Base-by-base conservation (phyloP, 2,329 filamentous ascomycete genomes). In the Trichoderma breve region DNA sequence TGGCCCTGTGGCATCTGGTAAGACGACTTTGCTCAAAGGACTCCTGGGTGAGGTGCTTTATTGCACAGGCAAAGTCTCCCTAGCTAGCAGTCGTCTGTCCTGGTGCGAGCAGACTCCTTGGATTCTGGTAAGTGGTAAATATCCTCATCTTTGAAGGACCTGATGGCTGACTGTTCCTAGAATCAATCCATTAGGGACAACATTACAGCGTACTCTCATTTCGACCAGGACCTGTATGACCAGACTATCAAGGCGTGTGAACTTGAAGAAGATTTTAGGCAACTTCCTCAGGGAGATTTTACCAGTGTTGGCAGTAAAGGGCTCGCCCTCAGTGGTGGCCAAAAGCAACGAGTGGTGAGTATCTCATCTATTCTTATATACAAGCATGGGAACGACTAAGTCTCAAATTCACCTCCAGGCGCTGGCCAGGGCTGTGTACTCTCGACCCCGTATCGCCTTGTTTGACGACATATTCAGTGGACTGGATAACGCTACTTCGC, bases 231-330 rank as follows among this genome's bases (percentile, higher is more conserved):
- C 4, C 71, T 79, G 8, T 81, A 81, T n/a, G 43, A 71, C 6
- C 57, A 73, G 4, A 75, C 79, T 2, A 55, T 79, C 34, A 70
- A 73, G 28, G 76, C 77, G 3, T 81, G 79, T 15, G 78, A 81
- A 61, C 76, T 85, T 5, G 76, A 80, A 8, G 76, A 76, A 7
- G 81, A 82, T 14, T 73, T 82, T 11, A 32, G 53, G 5, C 78
- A 77, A 36, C 75, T 86, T 14, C 74, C 80, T 0, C 70, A 77
- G 2, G 79, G 80, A 2, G 82, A 86, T 43, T 73, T 75, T 9
- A 85, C 83, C 0, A 75, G 80, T 1, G 77, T 86, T 51, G 85
- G 85, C 2, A 85, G 82, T 64, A 83, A 83, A 43, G 85, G 85
- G 0, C 79, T 85, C 64, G 81, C 80, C 4, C 77, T 87, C 0